A percentile compares a stretch with the other conserved stretches of the same genome.
These are phyloP conservation scores for Magnusiomyces fungicola DNA, from an alignment of 1,139 yeast species.

Conservation along the genomic window DNA sequence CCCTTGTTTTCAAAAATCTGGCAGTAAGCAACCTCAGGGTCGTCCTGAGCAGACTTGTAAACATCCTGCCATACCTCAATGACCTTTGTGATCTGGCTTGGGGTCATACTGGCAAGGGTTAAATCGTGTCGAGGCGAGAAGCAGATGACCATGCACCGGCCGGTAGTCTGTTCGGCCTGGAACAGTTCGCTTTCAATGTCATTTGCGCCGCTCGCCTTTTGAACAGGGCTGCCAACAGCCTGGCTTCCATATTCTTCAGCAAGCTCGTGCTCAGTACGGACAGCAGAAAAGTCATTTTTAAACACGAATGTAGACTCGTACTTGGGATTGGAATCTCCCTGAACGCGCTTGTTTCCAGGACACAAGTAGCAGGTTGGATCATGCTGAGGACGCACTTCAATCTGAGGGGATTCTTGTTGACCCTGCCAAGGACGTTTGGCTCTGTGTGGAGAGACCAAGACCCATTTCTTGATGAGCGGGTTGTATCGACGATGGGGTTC, in stretches of 20 bases:
- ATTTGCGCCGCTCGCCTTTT: constrained; percentile 4
- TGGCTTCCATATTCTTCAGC: constrained; percentile 17
- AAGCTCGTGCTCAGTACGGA: constrained; percentile 32
- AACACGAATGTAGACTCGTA: constrained; percentile 54
- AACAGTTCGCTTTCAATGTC: constrained; percentile 37
- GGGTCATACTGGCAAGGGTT: constrained; percentile 57
- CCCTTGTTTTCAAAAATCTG: constrained; percentile 79
- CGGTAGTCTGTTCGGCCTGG: constrained; percentile 54
- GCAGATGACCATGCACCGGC: constrained; percentile 66
- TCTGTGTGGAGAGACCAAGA: constrained; percentile 69
- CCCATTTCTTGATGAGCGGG: constrained; percentile 56
- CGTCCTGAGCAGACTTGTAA: constrained; percentile 40
- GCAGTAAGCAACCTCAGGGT: constrained; percentile 46
- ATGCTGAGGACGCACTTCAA: constrained; percentile 43
- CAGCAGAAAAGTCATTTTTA: constrained; percentile 67
- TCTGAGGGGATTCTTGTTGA: constrained; percentile 49
- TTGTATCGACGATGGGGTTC: constrained; percentile 58
- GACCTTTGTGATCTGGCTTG: constrained; percentile 40
- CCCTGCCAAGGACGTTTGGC: constrained; percentile 82
- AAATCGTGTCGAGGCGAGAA: constrained; percentile 66
- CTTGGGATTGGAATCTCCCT: constrained; percentile 47
- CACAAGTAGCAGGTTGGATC: constrained; percentile 67
- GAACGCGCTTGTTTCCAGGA: constrained; percentile 64
- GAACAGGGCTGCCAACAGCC: constrained; percentile 6
- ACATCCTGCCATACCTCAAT: constrained; percentile 55